These are phyloP conservation scores for Aureobasidium vineae DNA, from an alignment of 2,329 filamentous ascomycete species.

Conservation along the genomic window DNA sequence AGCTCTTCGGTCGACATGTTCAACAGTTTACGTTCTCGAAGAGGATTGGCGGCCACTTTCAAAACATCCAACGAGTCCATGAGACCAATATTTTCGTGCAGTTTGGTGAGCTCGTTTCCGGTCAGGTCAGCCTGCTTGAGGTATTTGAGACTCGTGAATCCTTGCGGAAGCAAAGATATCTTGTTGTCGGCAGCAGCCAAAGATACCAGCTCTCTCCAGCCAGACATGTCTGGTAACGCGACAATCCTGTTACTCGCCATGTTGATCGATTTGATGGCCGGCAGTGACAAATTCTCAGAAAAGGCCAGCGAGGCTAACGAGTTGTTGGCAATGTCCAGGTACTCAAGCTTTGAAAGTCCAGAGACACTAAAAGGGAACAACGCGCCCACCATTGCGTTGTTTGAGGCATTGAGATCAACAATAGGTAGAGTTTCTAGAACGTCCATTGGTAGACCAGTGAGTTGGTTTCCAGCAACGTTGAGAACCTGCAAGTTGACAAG, in stretches of 20 bases:
- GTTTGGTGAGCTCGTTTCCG: slow-evolving; percentile 72
- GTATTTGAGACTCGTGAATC: slow-evolving; percentile 65
- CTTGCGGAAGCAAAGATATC: slow-evolving; percentile 70
- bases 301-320: slow-evolving; percentile 58
- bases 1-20: slow-evolving; percentile 77
- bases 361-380: slow-evolving; percentile 63
- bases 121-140: slow-evolving; percentile 79
- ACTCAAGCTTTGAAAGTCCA: slow-evolving; percentile 60
- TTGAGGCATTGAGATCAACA: slow-evolving; percentile 69
- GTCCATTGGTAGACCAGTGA: slow-evolving; percentile 69
- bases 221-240: slow-evolving; percentile 67
- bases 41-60: slow-evolving; percentile 80
- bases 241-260: slow-evolving; percentile 79
- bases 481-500: slow-evolving; percentile 70
- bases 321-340: slow-evolving; percentile 75
- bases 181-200: slow-evolving; percentile 80
- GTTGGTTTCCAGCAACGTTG: slow-evolving; percentile 75
- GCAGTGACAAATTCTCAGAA: slow-evolving; percentile 58
- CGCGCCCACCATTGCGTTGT: slow-evolving; percentile 72
- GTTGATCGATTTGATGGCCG: slow-evolving; percentile 69
- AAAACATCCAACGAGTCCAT: slow-evolving; percentile 78
- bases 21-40: slow-evolving; percentile 83
- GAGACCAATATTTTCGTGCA: slow-evolving; percentile 72
- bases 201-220: slow-evolving; percentile 70
- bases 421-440: slow-evolving; percentile 66